These are phyloP conservation scores for Apostasia ramifera DNA, from an alignment of 106 monocot species.

Conservation along the genomic window DNA sequence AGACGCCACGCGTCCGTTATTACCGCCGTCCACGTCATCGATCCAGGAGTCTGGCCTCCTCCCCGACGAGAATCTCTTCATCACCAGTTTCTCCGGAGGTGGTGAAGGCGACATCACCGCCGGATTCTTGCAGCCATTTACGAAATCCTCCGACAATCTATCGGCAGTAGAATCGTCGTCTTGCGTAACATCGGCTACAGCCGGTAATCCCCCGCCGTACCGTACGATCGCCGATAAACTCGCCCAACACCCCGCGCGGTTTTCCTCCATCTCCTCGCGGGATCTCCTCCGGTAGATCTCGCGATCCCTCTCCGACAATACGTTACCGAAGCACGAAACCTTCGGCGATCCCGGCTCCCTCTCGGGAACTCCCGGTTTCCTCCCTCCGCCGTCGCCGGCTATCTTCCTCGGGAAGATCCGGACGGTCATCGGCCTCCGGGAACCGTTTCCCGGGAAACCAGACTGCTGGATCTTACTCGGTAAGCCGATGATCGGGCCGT, in stretches of 20 bases:
- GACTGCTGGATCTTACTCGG: not conserved
- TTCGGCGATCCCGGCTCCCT: constrained; percentile 10
- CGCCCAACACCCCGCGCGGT: not conserved
- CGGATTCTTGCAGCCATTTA: too few species aligned
- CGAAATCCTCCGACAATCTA: too few species aligned
- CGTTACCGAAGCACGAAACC: constrained; percentile 16
- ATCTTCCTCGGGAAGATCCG: not conserved
- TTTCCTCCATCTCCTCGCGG: too few species aligned
- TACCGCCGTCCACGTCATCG: too few species aligned
- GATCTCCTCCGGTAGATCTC: not conserved
- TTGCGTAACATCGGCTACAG: not conserved
- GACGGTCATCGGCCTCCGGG: not conserved
- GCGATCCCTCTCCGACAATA: constrained; percentile 10
- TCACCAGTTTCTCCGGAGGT: too few species aligned
- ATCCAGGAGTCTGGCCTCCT: too few species aligned
- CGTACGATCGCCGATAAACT: not conserved
- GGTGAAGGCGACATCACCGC: too few species aligned
- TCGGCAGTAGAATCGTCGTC: not conserved
- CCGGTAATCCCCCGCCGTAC: not conserved
- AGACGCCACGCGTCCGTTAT: too few species aligned
- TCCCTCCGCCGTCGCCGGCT: not conserved
- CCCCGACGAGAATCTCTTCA: too few species aligned
- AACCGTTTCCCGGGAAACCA: not conserved
- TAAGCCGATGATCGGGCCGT: not conserved
- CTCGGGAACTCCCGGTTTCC: not conserved